Conservation (phyloP, 495 filamentous ascomycete species). For the Margaritispora aquatica region DNA sequence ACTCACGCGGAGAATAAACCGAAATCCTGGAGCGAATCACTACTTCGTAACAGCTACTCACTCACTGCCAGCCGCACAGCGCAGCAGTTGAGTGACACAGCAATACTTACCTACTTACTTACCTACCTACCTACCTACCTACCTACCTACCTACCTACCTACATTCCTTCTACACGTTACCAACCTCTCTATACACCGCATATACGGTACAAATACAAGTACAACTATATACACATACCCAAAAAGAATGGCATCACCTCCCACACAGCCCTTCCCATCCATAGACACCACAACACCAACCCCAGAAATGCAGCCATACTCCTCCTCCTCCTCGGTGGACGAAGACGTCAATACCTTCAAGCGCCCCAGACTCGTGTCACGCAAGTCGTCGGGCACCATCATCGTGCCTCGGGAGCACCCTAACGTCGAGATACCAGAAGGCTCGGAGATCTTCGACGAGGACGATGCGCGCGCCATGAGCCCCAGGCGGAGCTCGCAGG, state of each 20-base stretch:
- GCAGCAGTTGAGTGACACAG: neutral
- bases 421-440: conserved; percentile 57
- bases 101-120: neutral
- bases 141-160: no score
- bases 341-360: conserved; percentile 1
- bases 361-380: conserved; percentile 31
- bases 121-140: no score
- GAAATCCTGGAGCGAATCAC: neutral
- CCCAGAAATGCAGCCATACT: conserved; percentile 2
- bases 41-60: neutral
- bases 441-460: conserved; percentile 62
- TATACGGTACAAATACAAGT: neutral
- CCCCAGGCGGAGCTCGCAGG: conserved; percentile 81
- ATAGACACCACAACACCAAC: neutral
- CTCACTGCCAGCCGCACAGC: neutral
- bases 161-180: no score
- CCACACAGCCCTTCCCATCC: neutral
- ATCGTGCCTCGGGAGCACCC: conserved; percentile 70
- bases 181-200: no score
- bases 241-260: neutral
- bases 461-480: conserved; percentile 94
- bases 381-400: conserved; percentile 74
- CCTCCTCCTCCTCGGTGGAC: conserved; percentile 18
- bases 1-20: neutral
- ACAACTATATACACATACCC: neutral